Evolutionary conservation across 163 green algal genomes (phyloP).

Genomic region (Scenedesmus sp.): DNA sequence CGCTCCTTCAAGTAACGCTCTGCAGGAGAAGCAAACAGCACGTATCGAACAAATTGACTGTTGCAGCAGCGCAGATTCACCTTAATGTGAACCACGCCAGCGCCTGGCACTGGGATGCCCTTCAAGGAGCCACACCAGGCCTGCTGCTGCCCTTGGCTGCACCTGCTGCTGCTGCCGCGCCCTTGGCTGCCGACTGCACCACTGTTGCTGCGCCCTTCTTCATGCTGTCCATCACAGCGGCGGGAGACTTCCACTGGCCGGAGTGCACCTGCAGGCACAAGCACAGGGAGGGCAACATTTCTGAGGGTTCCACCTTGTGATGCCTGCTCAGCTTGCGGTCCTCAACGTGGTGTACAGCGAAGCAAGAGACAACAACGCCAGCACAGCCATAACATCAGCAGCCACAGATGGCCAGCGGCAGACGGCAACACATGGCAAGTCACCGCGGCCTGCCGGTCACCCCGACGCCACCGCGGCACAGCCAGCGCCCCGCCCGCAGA

Average conservation of each 20-base stretch:
- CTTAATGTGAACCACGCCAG: background rate
- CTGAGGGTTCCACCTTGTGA: no score
- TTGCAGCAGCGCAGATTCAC: background rate
- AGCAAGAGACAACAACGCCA: no score
- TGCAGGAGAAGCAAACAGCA: background rate
- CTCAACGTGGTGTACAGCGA: no score
- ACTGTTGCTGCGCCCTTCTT: slow-evolving; percentile 36
- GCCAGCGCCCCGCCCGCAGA: no score
- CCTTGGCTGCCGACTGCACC: slow-evolving; percentile 35
- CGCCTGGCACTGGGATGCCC: background rate
- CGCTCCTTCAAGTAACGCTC: background rate
- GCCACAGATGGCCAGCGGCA: no score
- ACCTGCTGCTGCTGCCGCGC: slow-evolving; percentile 45
- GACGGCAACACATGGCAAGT: no score
- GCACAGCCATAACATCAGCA: no score
- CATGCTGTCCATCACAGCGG: slow-evolving; percentile 23
- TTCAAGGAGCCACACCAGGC: slow-evolving; percentile 17
- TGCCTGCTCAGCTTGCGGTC: no score
- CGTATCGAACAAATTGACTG: background rate
- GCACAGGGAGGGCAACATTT: background rate
- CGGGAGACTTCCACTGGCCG: background rate
- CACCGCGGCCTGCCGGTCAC: no score
- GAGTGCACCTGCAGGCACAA: slow-evolving; percentile 5
- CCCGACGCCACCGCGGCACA: no score
- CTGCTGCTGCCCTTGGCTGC: slow-evolving; percentile 43